These are phyloP conservation scores for Leptodontidium sp. DNA, from an alignment of 2,329 filamentous ascomycete genomes.

Conservation along the genomic window DNA sequence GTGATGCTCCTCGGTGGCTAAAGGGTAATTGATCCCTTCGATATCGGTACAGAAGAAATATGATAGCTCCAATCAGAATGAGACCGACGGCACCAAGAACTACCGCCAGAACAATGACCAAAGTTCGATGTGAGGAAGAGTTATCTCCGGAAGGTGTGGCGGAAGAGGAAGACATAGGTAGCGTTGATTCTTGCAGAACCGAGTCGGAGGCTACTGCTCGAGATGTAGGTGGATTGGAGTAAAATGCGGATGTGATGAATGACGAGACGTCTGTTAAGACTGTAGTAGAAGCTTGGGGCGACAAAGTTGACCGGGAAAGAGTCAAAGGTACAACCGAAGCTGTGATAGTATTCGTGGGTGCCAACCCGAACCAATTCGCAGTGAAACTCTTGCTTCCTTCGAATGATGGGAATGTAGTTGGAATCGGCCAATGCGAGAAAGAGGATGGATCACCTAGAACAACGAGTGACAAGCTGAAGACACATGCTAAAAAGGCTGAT, in stretches of 20 bases:
- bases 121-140: conserved; percentile 23
- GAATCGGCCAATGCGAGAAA: conserved; percentile 8
- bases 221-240: conserved; percentile 20
- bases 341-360: conserved; percentile 24
- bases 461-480: conserved; percentile 31
- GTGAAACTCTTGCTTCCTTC: conserved; percentile 1
- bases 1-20: conserved; percentile 63
- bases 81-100: conserved; percentile 43
- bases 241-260: conserved; percentile 28
- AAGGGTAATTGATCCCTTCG: conserved; percentile 49
- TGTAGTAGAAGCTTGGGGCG: conserved; percentile 21
- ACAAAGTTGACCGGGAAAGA: conserved; percentile 16
- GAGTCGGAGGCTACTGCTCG: conserved; percentile 5
- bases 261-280: conserved; percentile 34
- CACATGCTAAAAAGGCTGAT: conserved; percentile 30
- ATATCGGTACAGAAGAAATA: conserved; percentile 40
- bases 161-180: conserved; percentile 32
- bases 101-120: conserved; percentile 41
- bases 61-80: conserved; percentile 32
- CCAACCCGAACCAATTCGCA: conserved; percentile 12
- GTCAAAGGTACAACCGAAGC: conserved; percentile 25
- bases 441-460: conserved; percentile 23
- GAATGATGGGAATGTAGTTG: background rate
- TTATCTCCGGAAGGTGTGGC: conserved; percentile 18
- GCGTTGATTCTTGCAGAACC: conserved; percentile 21